Evolutionary conservation across 1,139 yeast genomes (phyloP), one percentile per base, ranked within the genome.

Genomic region (Magnusiomyces suaveolens): DNA sequence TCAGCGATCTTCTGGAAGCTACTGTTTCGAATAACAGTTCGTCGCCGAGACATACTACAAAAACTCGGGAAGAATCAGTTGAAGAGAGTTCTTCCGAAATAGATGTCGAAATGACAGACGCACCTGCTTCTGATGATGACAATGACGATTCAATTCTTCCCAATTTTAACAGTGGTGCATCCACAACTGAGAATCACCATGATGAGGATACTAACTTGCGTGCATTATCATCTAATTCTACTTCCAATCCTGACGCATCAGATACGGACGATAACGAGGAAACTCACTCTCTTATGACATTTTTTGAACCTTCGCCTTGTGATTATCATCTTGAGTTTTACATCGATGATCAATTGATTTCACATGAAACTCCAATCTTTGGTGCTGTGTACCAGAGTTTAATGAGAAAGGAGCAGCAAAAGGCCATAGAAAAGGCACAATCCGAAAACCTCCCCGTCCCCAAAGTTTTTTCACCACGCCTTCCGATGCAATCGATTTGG

Each of bases 331-430:
- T 84, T 53, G 87, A 84, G 59, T 89, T 89, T 64, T 72, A 73
- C 4, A 71, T 84, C 25, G 76, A 82, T 59, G 89, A 79, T 16
- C 82, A 82, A 58, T 73, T 71, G 0, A 75, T 88, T 24, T 84
- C 90, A 1, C 73, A 74, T 39, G 89, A 83, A 56, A 81, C 87
- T 2, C 87, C 96, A 0, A 77, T 90, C 2, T 85, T 83, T 68
- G 95, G 95, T 2, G 95, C 92, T 0, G 73, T 87, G 8, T 83
- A 81, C 66, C 76, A 81, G 53, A 72, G 80, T 16, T 67, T 77
- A 21, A 80, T 79, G 63, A 61, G 63, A 3, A 66, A 72, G 50
- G 61, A 56, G 39, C 46, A 44, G 25, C 54, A 48, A 12, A 50
- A 46, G 33, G 14, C 25, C 6, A 21, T 25, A 25, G 25, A 41